phyloP scores from a whole-genome alignment of 192 early-diverging fungal genomes.

The Phycomyces blakesleeanus region DNA sequence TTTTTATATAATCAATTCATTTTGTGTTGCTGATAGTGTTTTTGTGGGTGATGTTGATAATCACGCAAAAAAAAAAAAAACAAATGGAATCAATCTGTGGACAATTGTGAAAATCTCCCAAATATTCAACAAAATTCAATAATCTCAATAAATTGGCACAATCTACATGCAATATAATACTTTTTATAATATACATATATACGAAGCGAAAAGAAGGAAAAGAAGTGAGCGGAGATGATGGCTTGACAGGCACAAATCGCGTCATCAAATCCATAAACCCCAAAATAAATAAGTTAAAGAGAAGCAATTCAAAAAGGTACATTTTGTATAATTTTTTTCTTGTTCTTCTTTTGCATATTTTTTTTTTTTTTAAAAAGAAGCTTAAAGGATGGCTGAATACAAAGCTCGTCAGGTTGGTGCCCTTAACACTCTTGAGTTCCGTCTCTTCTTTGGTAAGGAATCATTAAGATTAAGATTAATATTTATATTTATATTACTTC shows the following conservation, averaged over 20 bases:
- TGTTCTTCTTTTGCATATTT: slow-evolving; percentile 1
- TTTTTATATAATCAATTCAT: too few relatives aligned
- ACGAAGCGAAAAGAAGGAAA: not conserved
- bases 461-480: too few relatives aligned
- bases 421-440: slow-evolving; percentile 85
- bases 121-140: too few relatives aligned
- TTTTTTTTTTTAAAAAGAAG: not conserved
- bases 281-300: not conserved
- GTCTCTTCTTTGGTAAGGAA: slow-evolving; percentile 78
- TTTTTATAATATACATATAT: not conserved
- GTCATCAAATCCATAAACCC: too few relatives aligned
- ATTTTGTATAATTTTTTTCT: too few relatives aligned
- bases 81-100: too few relatives aligned
- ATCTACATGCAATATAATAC: not conserved
- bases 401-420: slow-evolving; percentile 81
- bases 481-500: too few relatives aligned
- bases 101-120: too few relatives aligned
- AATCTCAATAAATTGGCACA: too few relatives aligned
- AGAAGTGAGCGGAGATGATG: not conserved
- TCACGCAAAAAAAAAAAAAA: too few relatives aligned
- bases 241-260: not conserved
- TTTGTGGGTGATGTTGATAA: too few relatives aligned
- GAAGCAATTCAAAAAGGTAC: not conserved
- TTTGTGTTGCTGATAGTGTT: too few relatives aligned
- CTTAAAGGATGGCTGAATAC: slow-evolving; percentile 56